phyloP scores from a whole-genome alignment of 495 filamentous ascomycete species.

The Penicillium samsonianum region DNA sequence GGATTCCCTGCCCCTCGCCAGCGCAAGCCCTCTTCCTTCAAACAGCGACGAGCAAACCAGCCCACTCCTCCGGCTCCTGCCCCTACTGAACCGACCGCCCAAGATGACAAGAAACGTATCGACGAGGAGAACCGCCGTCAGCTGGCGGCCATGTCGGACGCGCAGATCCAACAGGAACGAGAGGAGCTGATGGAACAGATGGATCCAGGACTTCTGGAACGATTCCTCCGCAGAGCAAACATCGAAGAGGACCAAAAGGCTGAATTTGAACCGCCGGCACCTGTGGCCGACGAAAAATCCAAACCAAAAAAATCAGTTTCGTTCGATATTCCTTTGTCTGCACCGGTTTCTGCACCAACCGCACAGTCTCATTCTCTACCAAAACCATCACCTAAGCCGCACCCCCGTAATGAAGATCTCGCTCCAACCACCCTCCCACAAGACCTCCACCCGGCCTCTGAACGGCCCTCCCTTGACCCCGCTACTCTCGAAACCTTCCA shows the following conservation, averaged over 20 bases:
- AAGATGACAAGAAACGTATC: slow-evolving; percentile 64
- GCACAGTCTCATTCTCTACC: slow-evolving; percentile 8
- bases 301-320: slow-evolving; percentile 36
- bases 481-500: slow-evolving; percentile 65
- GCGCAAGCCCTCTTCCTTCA: slow-evolving; percentile 74
- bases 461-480: slow-evolving; percentile 38
- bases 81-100: slow-evolving; percentile 15
- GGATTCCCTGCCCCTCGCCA: slow-evolving; percentile 89
- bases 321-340: slow-evolving; percentile 27
- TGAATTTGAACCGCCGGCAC: background rate
- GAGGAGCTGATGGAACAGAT: slow-evolving; percentile 71
- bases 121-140: slow-evolving; percentile 77
- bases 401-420: slow-evolving; percentile 34
- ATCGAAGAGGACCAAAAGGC: slow-evolving; percentile 60
- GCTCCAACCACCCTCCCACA: slow-evolving; percentile 36
- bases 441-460: slow-evolving; percentile 47
- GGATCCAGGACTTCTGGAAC: slow-evolving; percentile 70
- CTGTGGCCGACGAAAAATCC: slow-evolving; percentile 6
- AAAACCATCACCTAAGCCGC: slow-evolving; percentile 9
- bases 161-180: slow-evolving; percentile 76
- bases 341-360: background rate
- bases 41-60: slow-evolving; percentile 57
- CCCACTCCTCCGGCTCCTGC: background rate
- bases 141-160: slow-evolving; percentile 75
- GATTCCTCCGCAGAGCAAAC: slow-evolving; percentile 74